Evolutionary conservation across 768 basidiomycete genomes (phyloP).

Genomic region (Inosperma sp.): DNA sequence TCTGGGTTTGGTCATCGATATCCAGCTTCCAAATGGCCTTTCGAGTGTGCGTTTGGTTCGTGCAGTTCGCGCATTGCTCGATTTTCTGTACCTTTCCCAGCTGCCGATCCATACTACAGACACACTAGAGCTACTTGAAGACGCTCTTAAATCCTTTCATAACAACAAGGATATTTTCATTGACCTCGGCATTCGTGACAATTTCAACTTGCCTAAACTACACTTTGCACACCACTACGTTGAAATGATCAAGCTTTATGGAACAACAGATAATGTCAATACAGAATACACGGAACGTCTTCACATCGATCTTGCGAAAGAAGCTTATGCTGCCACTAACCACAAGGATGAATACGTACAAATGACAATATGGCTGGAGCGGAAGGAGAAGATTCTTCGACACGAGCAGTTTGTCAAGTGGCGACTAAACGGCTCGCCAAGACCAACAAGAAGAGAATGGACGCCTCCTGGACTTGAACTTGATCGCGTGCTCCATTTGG

Average conservation of each 20-base stretch:
- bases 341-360: conserved; percentile 29
- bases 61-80: conserved; percentile 20
- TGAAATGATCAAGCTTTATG: too few relatives aligned
- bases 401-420: conserved; percentile 3
- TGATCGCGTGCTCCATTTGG: not conserved
- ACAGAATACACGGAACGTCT: too few relatives aligned
- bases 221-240: conserved; percentile 36
- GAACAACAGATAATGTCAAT: too few relatives aligned
- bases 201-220: too few relatives aligned
- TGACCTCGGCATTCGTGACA: conserved; percentile 26
- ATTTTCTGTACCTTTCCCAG: conserved; percentile 30
- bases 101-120: conserved; percentile 26
- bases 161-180: conserved; percentile 33
- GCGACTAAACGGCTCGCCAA: conserved; percentile 4
- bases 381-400: conserved; percentile 11
- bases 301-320: too few relatives aligned
- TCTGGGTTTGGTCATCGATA: conserved; percentile 1
- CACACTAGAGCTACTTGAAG: conserved; percentile 26
- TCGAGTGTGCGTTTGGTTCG: conserved; percentile 3
- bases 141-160: conserved; percentile 33
- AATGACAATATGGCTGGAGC: conserved; percentile 37
- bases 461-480: conserved; percentile 2
- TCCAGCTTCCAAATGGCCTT: conserved; percentile 2
- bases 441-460: not conserved
- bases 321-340: conserved; percentile 8